Evolutionary conservation across 495 filamentous ascomycete genomes (phyloP).

Genomic region (Penicilliopsis zonata): DNA sequence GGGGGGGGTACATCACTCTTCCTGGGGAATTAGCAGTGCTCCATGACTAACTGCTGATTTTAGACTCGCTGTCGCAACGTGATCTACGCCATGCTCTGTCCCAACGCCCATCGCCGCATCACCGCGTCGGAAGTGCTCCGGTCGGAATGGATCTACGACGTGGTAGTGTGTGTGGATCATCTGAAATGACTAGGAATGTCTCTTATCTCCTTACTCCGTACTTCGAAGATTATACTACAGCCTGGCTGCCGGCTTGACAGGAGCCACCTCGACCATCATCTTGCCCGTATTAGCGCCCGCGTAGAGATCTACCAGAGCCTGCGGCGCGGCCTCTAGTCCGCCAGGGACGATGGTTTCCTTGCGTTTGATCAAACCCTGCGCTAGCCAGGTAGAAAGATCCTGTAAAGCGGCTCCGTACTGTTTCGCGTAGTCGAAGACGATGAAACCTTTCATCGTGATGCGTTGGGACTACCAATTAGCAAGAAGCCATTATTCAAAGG

Average conservation of each 20-base stretch:
- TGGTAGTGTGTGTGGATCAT: slow-evolving; percentile 78
- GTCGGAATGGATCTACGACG: slow-evolving; percentile 84
- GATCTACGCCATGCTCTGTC: slow-evolving; percentile 87
- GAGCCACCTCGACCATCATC: slow-evolving; percentile 37
- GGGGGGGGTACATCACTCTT: slow-evolving; percentile 65
- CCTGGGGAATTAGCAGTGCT: no score
- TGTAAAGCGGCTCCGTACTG: slow-evolving; percentile 31
- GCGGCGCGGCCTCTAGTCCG: slow-evolving; percentile 35
- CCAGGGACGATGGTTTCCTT: slow-evolving; percentile 43
- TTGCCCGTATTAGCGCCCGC: slow-evolving; percentile 40
- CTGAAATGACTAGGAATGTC: no score
- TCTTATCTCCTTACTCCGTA: background rate
- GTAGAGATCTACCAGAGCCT: slow-evolving; percentile 37
- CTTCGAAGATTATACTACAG: background rate
- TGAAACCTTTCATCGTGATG: slow-evolving; percentile 43
- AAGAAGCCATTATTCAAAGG: background rate
- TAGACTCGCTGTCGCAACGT: slow-evolving; percentile 63
- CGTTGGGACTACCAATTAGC: slow-evolving; percentile 31
- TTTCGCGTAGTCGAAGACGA: slow-evolving; percentile 40
- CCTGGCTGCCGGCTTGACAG: slow-evolving; percentile 16
- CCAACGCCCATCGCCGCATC: slow-evolving; percentile 62
- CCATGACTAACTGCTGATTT: no score
- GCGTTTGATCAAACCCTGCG: slow-evolving; percentile 42
- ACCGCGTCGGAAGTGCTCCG: slow-evolving; percentile 81
- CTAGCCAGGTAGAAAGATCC: slow-evolving; percentile 36